Conservation (phyloP, 148 eudicot genomes). For the Persicaria maculosa region DNA sequence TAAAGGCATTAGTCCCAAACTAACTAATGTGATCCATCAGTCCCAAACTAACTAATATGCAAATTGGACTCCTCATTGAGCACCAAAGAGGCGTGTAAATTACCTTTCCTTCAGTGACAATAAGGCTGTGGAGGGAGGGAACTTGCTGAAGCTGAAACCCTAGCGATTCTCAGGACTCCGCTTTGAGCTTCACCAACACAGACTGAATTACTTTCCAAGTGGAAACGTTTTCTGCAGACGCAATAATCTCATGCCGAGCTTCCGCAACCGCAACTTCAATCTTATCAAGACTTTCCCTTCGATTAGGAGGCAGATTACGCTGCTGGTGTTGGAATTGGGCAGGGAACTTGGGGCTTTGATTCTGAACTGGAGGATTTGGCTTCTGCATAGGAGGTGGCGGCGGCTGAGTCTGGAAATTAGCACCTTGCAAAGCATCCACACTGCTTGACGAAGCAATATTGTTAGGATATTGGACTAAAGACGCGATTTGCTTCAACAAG, state of each 20-base stretch:
- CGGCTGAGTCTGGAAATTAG: too few relatives aligned
- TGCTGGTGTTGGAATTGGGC: slow-evolving; percentile 1
- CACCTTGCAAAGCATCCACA: too few relatives aligned
- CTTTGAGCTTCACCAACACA: slow-evolving; percentile 38
- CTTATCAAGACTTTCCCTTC: slow-evolving; percentile 12
- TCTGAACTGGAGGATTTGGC: slow-evolving; percentile 22
- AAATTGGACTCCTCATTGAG: neutral
- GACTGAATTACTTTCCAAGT: slow-evolving; percentile 65
- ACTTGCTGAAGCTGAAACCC: slow-evolving; percentile 69
- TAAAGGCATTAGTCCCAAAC: slow-evolving; percentile 60
- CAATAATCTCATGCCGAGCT: slow-evolving; percentile 30
- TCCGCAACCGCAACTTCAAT: slow-evolving; percentile 39
- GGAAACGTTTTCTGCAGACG: slow-evolving; percentile 44
- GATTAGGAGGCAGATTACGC: neutral
- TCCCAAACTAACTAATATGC: neutral
- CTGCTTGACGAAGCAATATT: neutral
- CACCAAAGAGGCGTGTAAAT: neutral
- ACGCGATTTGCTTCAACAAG: neutral
- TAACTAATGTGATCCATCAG: neutral
- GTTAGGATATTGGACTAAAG: neutral
- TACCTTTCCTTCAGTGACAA: slow-evolving; percentile 70
- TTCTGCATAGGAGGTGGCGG: neutral
- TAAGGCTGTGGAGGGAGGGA: slow-evolving; percentile 46
- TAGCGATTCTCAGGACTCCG: slow-evolving; percentile 66
- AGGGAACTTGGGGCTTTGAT: slow-evolving; percentile 6